Conservation (phyloP, 495 filamentous ascomycete species). For the Tuber umbilicatum region DNA sequence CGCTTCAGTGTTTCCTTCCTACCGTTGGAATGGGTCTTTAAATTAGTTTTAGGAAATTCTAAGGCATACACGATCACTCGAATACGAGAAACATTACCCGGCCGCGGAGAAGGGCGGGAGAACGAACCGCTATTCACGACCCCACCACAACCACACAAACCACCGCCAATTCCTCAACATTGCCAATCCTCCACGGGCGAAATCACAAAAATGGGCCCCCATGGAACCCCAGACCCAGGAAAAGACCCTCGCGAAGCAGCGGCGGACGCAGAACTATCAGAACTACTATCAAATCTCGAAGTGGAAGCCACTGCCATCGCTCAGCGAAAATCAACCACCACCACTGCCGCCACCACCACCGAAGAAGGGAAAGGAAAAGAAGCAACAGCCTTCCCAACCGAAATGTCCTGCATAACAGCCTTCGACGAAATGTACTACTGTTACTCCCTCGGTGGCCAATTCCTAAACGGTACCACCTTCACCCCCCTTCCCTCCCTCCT, state of each 20-base stretch:
- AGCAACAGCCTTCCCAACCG: conserved; percentile 63
- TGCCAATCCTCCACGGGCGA: conserved; percentile 57
- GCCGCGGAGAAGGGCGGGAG: background rate
- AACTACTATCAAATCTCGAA: conserved; percentile 53
- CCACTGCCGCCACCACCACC: conserved; percentile 23
- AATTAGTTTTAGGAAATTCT: background rate
- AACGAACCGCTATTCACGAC: background rate
- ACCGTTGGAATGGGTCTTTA: too few species aligned
- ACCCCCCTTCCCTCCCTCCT: background rate
- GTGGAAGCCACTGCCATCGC: conserved; percentile 29
- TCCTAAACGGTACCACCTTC: conserved; percentile 50
- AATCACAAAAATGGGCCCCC: conserved; percentile 44
- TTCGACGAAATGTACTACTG: conserved; percentile 97
- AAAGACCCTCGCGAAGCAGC: conserved; percentile 52
- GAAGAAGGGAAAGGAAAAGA: conserved; percentile 21
- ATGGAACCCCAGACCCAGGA: conserved; percentile 41
- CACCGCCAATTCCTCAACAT: conserved; percentile 48
- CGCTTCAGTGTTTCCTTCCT: background rate
- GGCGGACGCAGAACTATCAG: conserved; percentile 57
- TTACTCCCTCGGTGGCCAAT: conserved; percentile 83
- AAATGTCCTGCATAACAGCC: conserved; percentile 78
- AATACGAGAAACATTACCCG: background rate
- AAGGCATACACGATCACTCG: background rate
- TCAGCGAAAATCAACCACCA: conserved; percentile 36
- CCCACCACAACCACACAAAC: background rate